phyloP scores from a whole-genome alignment of 345 rosid genomes.

The Triadica sebifera region DNA sequence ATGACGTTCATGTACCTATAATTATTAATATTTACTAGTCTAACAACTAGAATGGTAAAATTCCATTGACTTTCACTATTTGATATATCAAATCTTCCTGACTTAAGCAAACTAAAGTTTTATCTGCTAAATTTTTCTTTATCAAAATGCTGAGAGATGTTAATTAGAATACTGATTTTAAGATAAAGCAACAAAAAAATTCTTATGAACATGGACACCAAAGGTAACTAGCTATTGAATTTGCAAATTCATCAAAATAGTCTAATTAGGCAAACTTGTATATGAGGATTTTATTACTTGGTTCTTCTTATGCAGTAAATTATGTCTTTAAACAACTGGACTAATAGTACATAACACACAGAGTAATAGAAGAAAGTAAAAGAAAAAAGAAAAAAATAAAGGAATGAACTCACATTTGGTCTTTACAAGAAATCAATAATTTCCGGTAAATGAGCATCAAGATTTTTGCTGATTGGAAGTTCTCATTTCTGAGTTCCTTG shows the following conservation, averaged over 20 bases:
- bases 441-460: conserved; percentile 84
- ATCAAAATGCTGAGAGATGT: background rate
- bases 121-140: background rate
- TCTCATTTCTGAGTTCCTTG: conserved; percentile 93
- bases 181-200: background rate
- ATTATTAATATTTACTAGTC: background rate
- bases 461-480: conserved; percentile 69
- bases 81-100: background rate
- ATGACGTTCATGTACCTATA: background rate
- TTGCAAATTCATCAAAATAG: background rate
- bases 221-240: background rate
- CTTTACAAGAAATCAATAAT: conserved; percentile 78
- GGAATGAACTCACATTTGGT: conserved; percentile 77
- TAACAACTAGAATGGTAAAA: background rate
- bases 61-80: background rate
- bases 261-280: background rate
- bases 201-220: background rate
- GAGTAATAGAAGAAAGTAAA: no score
- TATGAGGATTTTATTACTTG: background rate
- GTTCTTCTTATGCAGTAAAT: background rate
- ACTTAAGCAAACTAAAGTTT: background rate
- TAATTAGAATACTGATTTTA: background rate
- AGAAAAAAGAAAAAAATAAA: background rate
- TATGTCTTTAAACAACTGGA: background rate
- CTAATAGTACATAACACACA: background rate